Evolutionary conservation across 768 basidiomycete genomes (phyloP).

Genomic region (Lactarius deliciosus): DNA sequence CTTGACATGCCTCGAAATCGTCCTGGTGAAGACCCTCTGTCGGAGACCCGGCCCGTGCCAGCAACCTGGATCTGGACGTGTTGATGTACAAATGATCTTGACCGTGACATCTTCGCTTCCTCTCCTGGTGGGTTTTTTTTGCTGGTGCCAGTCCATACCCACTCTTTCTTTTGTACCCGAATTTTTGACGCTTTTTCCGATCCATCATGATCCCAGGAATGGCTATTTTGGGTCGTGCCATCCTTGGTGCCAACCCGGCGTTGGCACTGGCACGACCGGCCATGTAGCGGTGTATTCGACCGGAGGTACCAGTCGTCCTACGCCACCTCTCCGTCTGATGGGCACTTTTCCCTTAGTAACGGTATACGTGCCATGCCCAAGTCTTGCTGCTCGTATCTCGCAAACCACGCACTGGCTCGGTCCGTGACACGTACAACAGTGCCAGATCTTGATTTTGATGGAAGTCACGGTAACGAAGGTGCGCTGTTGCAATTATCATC

Average conservation of each 20-base stretch:
- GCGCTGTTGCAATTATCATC: background rate
- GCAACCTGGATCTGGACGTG: background rate
- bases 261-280: background rate
- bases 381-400: background rate
- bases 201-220: background rate
- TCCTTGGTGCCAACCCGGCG: background rate
- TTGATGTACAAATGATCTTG: background rate
- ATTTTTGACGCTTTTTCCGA: background rate
- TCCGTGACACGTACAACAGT: background rate
- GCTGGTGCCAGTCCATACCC: background rate
- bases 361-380: background rate
- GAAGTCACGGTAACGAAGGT: background rate
- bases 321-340: background rate
- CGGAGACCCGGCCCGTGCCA: background rate
- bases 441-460: slow-evolving; percentile 1
- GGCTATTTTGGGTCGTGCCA: background rate
- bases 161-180: background rate
- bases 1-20: slow-evolving; percentile 7
- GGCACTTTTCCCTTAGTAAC: background rate
- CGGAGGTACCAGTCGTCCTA: background rate
- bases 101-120: background rate
- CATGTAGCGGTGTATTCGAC: background rate
- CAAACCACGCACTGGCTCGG: background rate
- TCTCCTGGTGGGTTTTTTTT: background rate
- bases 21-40: background rate